A percentile compares a stretch with the other conserved stretches of the same genome.
Conservation (phyloP, 805 yeast species). For the Pichia heedii region DNA sequence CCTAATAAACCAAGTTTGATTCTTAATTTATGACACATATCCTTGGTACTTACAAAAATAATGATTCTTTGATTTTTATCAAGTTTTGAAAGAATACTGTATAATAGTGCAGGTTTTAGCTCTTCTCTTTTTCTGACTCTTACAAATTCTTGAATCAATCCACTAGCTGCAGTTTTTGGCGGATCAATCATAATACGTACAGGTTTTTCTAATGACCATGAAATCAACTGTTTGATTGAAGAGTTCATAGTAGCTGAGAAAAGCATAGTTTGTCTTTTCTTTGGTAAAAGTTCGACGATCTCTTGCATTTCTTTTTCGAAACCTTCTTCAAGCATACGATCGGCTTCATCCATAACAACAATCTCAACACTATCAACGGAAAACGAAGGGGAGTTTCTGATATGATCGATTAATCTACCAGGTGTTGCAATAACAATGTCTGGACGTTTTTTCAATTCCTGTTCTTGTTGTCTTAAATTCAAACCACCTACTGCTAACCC, state of each 20-base stretch:
- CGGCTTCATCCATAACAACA: constrained; percentile 94
- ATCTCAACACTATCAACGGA: constrained; percentile 87
- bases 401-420: constrained; percentile 96
- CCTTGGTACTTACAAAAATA: constrained; percentile 88
- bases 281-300: constrained; percentile 77
- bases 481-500: constrained; percentile 98
- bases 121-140: constrained; percentile 86
- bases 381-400: constrained; percentile 89
- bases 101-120: constrained; percentile 75
- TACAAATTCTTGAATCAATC: constrained; percentile 86
- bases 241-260: constrained; percentile 99
- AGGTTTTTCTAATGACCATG: constrained; percentile 81
- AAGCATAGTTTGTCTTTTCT: constrained; percentile 84
- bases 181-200: constrained; percentile 95
- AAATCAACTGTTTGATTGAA: constrained; percentile 77
- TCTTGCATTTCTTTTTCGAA: constrained; percentile 93
- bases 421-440: constrained; percentile 98
- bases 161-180: constrained; percentile 89
- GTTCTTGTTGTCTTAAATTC: constrained; percentile 91
- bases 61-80: constrained; percentile 66
- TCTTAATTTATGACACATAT: constrained; percentile 79
- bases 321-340: constrained; percentile 98
- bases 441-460: constrained; percentile 83
- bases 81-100: constrained; percentile 57
- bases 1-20: constrained; percentile 68